A percentile compares a stretch with the other conserved stretches of the same genome.
These are phyloP conservation scores for Hanseniaspora occidentalis DNA, from an alignment of 805 yeast genomes.

Conservation along the genomic window DNA sequence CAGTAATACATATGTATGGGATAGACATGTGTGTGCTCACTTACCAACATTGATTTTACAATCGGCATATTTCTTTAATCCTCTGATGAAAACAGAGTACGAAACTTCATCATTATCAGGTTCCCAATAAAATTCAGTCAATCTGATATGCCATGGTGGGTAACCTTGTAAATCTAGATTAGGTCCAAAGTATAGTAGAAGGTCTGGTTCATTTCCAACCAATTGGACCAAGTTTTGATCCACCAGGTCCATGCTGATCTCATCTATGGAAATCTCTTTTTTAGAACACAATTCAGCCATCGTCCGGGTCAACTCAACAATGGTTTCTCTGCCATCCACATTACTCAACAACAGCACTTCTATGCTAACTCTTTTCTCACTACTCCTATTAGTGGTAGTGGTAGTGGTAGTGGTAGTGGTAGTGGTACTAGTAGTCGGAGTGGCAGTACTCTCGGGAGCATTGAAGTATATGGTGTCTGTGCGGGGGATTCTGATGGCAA, in stretches of 20 bases:
- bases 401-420: background rate
- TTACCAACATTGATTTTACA: conserved; percentile 87
- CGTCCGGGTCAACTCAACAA: conserved; percentile 77
- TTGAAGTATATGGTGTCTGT: conserved; percentile 34
- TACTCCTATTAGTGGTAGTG: conserved; percentile 12
- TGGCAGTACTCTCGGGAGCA: conserved; percentile 1
- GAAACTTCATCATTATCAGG: conserved; percentile 70
- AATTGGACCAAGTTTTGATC: conserved; percentile 62
- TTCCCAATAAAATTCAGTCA: conserved; percentile 85
- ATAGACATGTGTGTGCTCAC: conserved; percentile 22
- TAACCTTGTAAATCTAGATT: conserved; percentile 79
- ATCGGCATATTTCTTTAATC: conserved; percentile 58
- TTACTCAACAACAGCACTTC: conserved; percentile 55
- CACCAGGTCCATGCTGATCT: conserved; percentile 62
- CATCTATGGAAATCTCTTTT: conserved; percentile 47
- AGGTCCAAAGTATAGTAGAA: conserved; percentile 78
- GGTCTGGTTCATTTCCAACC: conserved; percentile 89
- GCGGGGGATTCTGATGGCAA: conserved; percentile 56
- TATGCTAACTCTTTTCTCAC: conserved; percentile 34
- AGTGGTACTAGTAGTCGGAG: conserved; percentile 16
- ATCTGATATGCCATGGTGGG: conserved; percentile 96
- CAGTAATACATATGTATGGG: no score
- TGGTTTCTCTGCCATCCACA: conserved; percentile 80
- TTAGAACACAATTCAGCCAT: conserved; percentile 62
- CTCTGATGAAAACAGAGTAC: conserved; percentile 74